Evolutionary conservation across 805 yeast genomes (phyloP), one percentile per base, ranked within the genome.

Genomic region (Candida krabiensis): DNA sequence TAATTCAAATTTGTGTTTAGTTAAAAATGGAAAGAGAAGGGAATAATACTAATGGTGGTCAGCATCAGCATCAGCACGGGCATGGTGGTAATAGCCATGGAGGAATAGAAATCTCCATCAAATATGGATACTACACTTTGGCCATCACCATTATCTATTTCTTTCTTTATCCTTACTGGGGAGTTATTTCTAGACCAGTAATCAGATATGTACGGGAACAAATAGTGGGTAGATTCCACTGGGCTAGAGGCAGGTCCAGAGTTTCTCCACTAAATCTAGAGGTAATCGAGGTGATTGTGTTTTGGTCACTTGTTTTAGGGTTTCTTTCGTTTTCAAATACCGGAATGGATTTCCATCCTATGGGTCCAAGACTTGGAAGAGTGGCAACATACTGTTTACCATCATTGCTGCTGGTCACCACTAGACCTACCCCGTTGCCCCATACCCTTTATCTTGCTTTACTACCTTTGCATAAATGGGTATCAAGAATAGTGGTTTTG

Each of bases 391-490:
- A 91, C 9, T 70, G 86, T 41, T 64, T 90, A 54, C 96, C 97
- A 0, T 77, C 89, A 0, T 61, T 87, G 15, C 63, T 88, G 32
- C 79, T 90, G 41, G 60, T 91, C 26, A 83, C 95, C 0, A 55
- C 89, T 41, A 63, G 91, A 38, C 97, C 98, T 1, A 80, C 93
- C 2, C 96, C 96, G 2, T 61, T 91, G 33, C 96, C 96, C 0
- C 71, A 78, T 30, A 77, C 84, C 0, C 64, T 89, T 13, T 90
- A 91, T 58, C 61, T 91, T 37, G 64, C 82, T 12, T 61, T 89
- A 25, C 56, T 91, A 9, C 95, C 96, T 0, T 68, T 89, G 21
- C 98, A 91, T 65, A 90, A 89, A 58, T 91, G 97, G 96, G 65
- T 91, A 3, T 82, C 95, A 2, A 69, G 98, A 38, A 62, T 85